Evolutionary conservation across 2,329 filamentous ascomycete genomes (phyloP).

Genomic region (Ophiostoma montium): DNA sequence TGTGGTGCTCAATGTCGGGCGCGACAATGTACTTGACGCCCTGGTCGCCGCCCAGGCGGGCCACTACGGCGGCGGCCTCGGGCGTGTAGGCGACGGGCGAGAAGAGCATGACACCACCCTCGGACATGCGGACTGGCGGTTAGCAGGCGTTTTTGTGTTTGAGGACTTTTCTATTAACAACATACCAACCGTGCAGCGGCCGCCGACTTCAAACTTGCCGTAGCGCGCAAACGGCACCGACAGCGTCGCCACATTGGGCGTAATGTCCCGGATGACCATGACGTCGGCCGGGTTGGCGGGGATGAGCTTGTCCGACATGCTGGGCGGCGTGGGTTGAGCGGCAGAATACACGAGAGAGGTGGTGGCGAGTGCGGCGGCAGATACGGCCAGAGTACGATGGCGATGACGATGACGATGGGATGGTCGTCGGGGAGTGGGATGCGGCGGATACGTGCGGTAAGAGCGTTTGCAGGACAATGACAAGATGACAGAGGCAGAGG

Average conservation of each 20-base stretch:
- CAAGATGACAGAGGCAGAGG: background rate
- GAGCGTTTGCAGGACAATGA: background rate
- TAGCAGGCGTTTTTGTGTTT: too few relatives aligned
- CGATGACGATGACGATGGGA: background rate
- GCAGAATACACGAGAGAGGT: background rate
- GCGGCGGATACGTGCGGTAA: background rate
- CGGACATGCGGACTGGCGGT: slow-evolving; percentile 53
- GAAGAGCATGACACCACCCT: slow-evolving; percentile 73
- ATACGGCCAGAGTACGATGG: background rate
- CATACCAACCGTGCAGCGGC: slow-evolving; percentile 65
- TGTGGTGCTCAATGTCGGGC: slow-evolving; percentile 85
- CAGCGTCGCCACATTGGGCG: slow-evolving; percentile 62
- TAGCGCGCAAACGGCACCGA: slow-evolving; percentile 76
- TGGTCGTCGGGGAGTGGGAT: background rate
- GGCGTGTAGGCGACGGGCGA: slow-evolving; percentile 73
- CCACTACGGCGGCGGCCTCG: slow-evolving; percentile 50
- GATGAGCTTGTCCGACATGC: slow-evolving; percentile 50
- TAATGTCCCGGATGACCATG: slow-evolving; percentile 81
- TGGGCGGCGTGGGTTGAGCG: background rate
- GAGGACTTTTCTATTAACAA: slow-evolving; percentile 25
- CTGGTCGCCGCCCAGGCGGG: slow-evolving; percentile 41
- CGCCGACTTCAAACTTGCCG: slow-evolving; percentile 68
- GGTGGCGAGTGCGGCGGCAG: background rate
- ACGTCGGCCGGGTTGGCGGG: slow-evolving; percentile 61
- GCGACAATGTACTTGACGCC: slow-evolving; percentile 75